Percentiles rank a stretch among this genome's conserved stretches.
These are phyloP conservation scores for Cyclanthera cordifolia DNA, from an alignment of 306 rosid species.

Conservation along the genomic window DNA sequence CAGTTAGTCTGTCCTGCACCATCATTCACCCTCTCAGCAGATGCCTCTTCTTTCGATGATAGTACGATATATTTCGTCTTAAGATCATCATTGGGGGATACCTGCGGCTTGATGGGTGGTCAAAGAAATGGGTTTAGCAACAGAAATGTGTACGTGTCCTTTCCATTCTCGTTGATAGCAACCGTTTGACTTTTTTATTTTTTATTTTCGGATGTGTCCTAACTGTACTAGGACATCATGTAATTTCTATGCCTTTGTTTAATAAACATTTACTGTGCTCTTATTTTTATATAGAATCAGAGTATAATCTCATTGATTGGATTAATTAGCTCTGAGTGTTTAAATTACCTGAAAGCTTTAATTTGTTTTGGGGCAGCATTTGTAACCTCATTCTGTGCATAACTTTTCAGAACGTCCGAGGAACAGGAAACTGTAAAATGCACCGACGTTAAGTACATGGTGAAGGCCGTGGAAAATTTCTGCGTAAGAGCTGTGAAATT, in stretches of 20 bases:
- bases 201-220: neutral
- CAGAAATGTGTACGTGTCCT: conserved; percentile 26
- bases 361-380: neutral
- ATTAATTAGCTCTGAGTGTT: neutral
- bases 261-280: neutral
- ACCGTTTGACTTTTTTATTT: neutral
- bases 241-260: neutral
- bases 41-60: conserved; percentile 29
- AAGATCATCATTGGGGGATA: conserved; percentile 31
- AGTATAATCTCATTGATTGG: neutral
- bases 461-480: conserved; percentile 25
- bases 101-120: conserved; percentile 32
- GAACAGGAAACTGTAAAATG: conserved; percentile 19
- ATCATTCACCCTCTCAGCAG: conserved; percentile 25
- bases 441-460: conserved; percentile 18
- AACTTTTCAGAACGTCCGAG: conserved; percentile 26
- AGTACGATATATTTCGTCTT: conserved; percentile 28
- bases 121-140: conserved; percentile 12
- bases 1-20: conserved; percentile 38
- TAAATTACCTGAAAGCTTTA: neutral
- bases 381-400: neutral
- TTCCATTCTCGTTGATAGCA: neutral
- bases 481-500: conserved; percentile 25
- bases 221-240: neutral
- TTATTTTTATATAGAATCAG: neutral